These are phyloP conservation scores for Exophiala lecanii-corni DNA, from an alignment of 2,329 filamentous ascomycete genomes.

Conservation along the genomic window DNA sequence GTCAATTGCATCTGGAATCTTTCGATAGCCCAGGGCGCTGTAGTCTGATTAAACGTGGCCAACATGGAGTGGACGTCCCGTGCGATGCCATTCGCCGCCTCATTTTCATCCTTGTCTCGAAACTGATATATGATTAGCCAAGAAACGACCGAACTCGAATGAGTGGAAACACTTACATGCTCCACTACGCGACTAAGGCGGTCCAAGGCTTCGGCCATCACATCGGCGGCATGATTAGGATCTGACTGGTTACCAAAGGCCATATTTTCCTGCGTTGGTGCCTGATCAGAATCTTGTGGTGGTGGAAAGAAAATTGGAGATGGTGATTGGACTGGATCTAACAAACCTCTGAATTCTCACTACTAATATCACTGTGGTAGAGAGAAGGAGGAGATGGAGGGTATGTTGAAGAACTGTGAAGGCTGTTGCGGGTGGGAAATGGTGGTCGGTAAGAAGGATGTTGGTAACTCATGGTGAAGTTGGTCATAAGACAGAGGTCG, in stretches of 20 bases:
- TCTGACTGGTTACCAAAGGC: constrained; percentile 21
- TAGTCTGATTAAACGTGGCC: constrained; percentile 31
- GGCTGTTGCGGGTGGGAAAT: constrained; percentile 10
- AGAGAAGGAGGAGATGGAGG: constrained; percentile 21
- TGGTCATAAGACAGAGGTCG: too few species aligned
- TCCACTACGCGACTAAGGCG: constrained; percentile 26
- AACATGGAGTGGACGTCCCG: constrained; percentile 33
- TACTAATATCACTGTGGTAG: constrained; percentile 23
- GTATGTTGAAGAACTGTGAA: constrained; percentile 15
- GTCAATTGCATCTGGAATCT: constrained; percentile 24
- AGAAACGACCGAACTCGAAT: constrained; percentile 7
- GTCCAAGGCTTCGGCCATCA: constrained; percentile 23
- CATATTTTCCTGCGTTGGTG: constrained; percentile 23
- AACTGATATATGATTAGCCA: constrained; percentile 29
- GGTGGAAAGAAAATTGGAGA: too few species aligned
- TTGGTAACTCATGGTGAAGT: constrained; percentile 15
- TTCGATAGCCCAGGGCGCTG: constrained; percentile 27
- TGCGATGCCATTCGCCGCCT: constrained; percentile 34
- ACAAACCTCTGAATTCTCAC: constrained; percentile 21
- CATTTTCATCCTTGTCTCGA: constrained; percentile 29
- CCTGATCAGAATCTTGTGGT: constrained; percentile 17
- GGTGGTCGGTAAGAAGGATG: constrained; percentile 12
- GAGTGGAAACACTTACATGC: constrained; percentile 22
- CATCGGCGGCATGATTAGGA: constrained; percentile 23
- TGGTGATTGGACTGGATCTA: neutral